Conservation (phyloP, 2,329 filamentous ascomycete genomes). For the Colletotrichum musicola region DNA sequence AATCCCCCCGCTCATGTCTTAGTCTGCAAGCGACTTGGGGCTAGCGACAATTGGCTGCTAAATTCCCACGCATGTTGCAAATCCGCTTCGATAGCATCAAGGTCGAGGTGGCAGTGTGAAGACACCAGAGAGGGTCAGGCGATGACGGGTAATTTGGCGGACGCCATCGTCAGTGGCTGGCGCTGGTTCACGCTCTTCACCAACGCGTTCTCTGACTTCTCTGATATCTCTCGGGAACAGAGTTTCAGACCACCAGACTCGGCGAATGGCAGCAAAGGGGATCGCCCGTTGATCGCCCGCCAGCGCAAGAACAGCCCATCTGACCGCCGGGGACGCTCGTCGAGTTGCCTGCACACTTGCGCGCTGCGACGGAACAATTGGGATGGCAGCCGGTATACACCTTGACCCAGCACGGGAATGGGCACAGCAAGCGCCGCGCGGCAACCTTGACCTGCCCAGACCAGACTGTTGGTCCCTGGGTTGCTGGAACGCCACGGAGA, state of each 20-base stretch:
- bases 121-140: not conserved
- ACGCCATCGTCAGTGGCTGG: slow-evolving; percentile 23
- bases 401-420: slow-evolving; percentile 13
- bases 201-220: not conserved
- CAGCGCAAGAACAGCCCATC: slow-evolving; percentile 22
- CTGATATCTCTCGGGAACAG: not conserved
- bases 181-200: slow-evolving; percentile 7
- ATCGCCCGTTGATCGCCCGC: slow-evolving; percentile 23
- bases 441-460: slow-evolving; percentile 13
- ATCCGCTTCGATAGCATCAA: not conserved
- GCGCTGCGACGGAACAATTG: slow-evolving; percentile 19
- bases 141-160: slow-evolving; percentile 1
- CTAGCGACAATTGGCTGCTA: slow-evolving; percentile 24
- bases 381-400: slow-evolving; percentile 34
- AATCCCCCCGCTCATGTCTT: slow-evolving; percentile 11
- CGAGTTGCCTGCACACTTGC: not conserved
- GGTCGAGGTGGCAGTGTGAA: not conserved
- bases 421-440: slow-evolving; percentile 18
- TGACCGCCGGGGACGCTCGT: slow-evolving; percentile 19
- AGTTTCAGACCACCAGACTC: slow-evolving; percentile 22
- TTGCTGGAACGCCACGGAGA: slow-evolving; percentile 5
- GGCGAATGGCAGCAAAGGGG: slow-evolving; percentile 12
- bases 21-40: not conserved
- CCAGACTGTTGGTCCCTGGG: slow-evolving; percentile 7
- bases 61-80: slow-evolving; percentile 15